Base-by-base conservation (phyloP, 2,329 filamentous ascomycete genomes). In the Fusarium sp. region DNA sequence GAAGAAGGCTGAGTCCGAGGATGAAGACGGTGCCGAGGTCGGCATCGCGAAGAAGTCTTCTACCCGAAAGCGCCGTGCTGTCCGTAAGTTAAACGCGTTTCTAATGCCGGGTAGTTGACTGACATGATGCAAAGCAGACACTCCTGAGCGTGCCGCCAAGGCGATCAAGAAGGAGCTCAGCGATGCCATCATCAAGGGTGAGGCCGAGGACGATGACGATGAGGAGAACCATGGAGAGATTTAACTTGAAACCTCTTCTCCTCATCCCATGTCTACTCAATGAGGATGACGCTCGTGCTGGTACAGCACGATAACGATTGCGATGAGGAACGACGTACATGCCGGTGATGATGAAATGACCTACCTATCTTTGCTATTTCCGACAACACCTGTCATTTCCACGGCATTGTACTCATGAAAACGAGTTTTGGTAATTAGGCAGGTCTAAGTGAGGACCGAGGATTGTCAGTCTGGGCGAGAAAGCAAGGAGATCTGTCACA, bases 11-110 rank as follows among this genome's bases (percentile, higher is more conserved):
- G 50, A 31, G 0, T 40, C 40, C 1, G 59, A 57, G 0, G 59
- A 59, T 1, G 61, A 52, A 4, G 54, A 57, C 1, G 54, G 65
- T 4, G 51, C 19, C 38, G 29, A 22, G 3, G 32, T 24, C 8
- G 44, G 31, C 6, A 53, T 19, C 5, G 10, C 41, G 29, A 69
- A 66, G 47, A 68, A 65, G 36, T 25, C 52, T 2, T 58, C 53
- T 0, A 50, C 63, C 5, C 61, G 63, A 10, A 71, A 71, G 59
- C 67, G 69, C 10, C 44, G 46, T n/a, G 43, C 34, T 11, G 38
- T 51, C 6, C 47, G 61, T 70, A 56, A 60, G 53, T 64, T 26
- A 13, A 35, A 24, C 0, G 5, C 6, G 8, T n/a, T n/a, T 11
- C 4, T 13, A 19, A 10, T n/a, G 7, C 32, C 15, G 24, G 13